A percentile compares a stretch with the other conserved stretches of the same genome.
phyloP scores from a whole-genome alignment of 257 asterid genomes.

The Petunia axillaris region DNA sequence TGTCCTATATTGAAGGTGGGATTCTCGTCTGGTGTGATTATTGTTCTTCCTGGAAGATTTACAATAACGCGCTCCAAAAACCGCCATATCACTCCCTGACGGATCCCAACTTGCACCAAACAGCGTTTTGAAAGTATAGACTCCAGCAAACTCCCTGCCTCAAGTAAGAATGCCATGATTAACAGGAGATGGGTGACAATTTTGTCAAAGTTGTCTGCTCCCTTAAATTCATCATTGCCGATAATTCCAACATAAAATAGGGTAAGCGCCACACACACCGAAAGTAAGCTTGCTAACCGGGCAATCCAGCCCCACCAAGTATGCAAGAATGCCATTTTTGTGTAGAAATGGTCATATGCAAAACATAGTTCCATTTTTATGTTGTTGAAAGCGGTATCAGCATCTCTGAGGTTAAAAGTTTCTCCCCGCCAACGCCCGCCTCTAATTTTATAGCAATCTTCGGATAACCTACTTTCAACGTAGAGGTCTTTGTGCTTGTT shows the following conservation, averaged over 20 bases:
- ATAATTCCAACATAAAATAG: neutral
- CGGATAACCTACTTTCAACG: neutral
- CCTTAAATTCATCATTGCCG: neutral
- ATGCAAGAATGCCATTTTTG: slow-evolving; percentile 15
- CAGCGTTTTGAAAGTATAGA: neutral
- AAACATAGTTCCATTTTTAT: neutral
- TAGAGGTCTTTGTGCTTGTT: slow-evolving; percentile 19
- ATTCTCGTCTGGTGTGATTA: neutral
- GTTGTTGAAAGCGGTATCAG: slow-evolving; percentile 5
- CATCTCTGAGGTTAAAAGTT: neutral
- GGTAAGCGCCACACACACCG: neutral
- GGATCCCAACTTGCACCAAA: neutral
- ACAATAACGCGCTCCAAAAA: neutral
- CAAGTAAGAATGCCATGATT: neutral
- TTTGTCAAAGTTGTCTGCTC: neutral
- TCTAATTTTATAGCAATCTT: slow-evolving; percentile 5
- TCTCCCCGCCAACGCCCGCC: neutral
- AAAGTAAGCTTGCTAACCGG: slow-evolving; percentile 6
- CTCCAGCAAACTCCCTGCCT: neutral
- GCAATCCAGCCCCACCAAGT: slow-evolving; percentile 21
- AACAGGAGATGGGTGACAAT: neutral
- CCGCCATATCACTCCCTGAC: neutral
- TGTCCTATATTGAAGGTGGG: neutral
- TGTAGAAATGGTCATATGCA: slow-evolving; percentile 5
- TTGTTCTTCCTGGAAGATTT: neutral